Evolutionary conservation across 176 grass and related monocot species (phyloP).

Genomic region (Eleusine coracana): DNA sequence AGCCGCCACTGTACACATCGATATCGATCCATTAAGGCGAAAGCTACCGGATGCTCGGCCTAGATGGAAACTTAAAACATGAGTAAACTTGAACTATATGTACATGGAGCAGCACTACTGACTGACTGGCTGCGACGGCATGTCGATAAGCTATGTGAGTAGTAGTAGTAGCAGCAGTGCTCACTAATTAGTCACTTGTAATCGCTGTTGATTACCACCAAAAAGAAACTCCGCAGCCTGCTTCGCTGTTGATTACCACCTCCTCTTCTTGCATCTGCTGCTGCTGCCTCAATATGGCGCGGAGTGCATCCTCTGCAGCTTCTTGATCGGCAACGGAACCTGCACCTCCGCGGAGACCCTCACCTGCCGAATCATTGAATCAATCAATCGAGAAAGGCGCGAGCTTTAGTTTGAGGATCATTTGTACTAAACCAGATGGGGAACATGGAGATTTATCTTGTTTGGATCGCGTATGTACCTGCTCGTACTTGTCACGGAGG

Average conservation of each 20-base stretch:
- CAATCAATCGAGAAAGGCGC: not conserved
- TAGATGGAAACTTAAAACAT: not conserved
- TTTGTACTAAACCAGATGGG: not conserved
- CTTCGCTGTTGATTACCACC: not conserved
- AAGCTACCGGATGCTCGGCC: not conserved
- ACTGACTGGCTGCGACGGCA: not conserved
- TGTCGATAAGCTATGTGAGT: not conserved
- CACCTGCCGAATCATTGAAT: conserved; percentile 36
- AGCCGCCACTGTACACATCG: conserved; percentile 30
- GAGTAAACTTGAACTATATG: not conserved
- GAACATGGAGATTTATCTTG: too few relatives aligned
- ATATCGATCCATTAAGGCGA: not conserved
- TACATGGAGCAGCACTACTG: not conserved
- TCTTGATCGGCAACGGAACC: conserved; percentile 38
- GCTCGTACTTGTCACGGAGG: conserved; percentile 48
- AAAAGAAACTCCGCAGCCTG: not conserved
- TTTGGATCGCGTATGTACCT: conserved; percentile 31
- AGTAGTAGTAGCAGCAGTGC: not conserved
- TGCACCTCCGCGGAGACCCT: conserved; percentile 41
- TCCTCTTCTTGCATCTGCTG: not conserved
- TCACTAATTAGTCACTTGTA: conserved; percentile 23
- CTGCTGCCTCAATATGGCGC: conserved; percentile 42
- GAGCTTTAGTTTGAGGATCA: conserved; percentile 4
- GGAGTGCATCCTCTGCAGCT: conserved; percentile 50
- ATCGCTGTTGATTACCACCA: not conserved